Conservation (phyloP, 495 filamentous ascomycete genomes). For the Cladorrhinum samala region DNA sequence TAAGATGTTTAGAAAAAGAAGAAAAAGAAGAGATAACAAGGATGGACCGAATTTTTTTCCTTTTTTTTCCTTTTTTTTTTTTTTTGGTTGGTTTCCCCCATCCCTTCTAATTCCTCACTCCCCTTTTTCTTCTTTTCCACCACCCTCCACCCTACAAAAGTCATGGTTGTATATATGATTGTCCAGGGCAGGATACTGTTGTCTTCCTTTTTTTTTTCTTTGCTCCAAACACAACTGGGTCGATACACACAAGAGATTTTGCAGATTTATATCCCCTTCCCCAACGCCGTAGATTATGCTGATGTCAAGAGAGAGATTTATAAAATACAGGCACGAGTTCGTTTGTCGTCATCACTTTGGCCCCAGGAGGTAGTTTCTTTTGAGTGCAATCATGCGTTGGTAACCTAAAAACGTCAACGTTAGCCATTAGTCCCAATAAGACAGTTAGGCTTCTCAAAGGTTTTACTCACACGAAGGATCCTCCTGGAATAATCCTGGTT, state of each 20-base stretch:
- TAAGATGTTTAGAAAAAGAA: neutral
- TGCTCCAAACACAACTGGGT: slow-evolving; percentile 24
- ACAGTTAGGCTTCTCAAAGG: too few relatives aligned
- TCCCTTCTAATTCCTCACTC: neutral
- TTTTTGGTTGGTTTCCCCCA: neutral
- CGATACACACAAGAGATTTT: slow-evolving; percentile 35
- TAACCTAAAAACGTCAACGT: slow-evolving; percentile 35
- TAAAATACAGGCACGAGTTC: slow-evolving; percentile 43
- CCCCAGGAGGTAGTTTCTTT: neutral
- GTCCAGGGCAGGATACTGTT: neutral
- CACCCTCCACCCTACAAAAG: neutral
- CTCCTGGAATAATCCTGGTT: slow-evolving; percentile 95
- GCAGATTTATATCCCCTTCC: slow-evolving; percentile 26
- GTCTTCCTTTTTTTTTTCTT: neutral
- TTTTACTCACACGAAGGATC: slow-evolving; percentile 82
- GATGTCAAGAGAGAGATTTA: slow-evolving; percentile 40
- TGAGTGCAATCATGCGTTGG: slow-evolving; percentile 44
- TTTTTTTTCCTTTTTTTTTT: neutral
- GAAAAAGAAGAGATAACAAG: neutral
- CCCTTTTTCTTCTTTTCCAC: neutral
- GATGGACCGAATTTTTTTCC: too few relatives aligned
- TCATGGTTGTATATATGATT: neutral
- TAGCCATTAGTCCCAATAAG: neutral
- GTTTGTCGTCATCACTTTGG: slow-evolving; percentile 40
- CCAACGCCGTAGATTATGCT: slow-evolving; percentile 50